Evolutionary conservation across 2,329 filamentous ascomycete species (phyloP), one percentile per base, ranked within the genome.

Genomic region (Zymoseptoria tritici): DNA sequence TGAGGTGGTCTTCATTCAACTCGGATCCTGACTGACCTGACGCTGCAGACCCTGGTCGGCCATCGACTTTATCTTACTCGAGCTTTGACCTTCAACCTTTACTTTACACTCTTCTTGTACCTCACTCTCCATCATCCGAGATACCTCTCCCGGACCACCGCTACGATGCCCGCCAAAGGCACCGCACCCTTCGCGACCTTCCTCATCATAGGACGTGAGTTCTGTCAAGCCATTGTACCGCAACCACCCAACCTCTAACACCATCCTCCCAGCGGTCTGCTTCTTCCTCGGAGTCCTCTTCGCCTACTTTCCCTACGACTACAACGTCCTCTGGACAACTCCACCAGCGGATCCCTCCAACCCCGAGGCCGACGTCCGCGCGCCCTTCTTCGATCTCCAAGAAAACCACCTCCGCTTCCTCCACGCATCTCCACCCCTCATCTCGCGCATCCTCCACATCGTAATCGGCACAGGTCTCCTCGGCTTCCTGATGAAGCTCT

Each of bases 261-360:
- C 22, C 16, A 24, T 19, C 57, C 54, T 31, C 46, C 52, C 66
- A 81, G 79, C 79, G 62, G 91, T 89, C 66, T 96, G 90, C 76
- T 99, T 99, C 84, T 96, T 97, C 84, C 88, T 99, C 65, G 94
- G 94, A 69, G 91, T 97, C 75, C 87, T 99, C 76, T 99, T 97
- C 83, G 91, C 91, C 69, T 86, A 87, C 64, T 95, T 97, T 77
- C 92, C 94, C 62, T 99, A 97, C 81, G 94, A 95, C 81, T 94
- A 91, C 79, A 88, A 90, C 61, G 86, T 94, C 64, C 87, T 95
- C 57, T 95, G 90, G 83, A 88, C 87, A 56, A 84, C 85, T 29
- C 85, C 83, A 50, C 55, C 66, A 42, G 24, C 58, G 13, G 21
- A 58, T 53, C 81, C 80, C 58, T 80, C 89, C 57, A 49, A 55